Evolutionary conservation across 2,329 filamentous ascomycete species (phyloP).

Genomic region (Endothia cerciana): DNA sequence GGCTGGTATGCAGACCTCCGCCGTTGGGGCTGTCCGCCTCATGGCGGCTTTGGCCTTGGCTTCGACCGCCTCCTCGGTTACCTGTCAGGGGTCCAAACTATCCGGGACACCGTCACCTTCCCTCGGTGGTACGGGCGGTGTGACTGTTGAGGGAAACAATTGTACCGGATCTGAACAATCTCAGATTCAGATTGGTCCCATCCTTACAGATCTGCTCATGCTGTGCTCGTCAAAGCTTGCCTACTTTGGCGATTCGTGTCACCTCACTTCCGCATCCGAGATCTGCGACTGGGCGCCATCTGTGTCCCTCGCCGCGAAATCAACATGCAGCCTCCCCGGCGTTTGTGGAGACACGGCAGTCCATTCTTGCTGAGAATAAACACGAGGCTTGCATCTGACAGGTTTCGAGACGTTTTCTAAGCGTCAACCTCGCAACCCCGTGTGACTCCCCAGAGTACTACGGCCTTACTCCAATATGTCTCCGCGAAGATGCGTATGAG

Average conservation of each 20-base stretch:
- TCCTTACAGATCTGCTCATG: conserved; percentile 27
- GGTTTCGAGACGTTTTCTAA: conserved; percentile 28
- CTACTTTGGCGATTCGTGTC: conserved; percentile 42
- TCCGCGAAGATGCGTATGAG: conserved; percentile 2
- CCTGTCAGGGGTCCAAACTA: conserved; percentile 77
- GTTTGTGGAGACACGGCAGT: conserved; percentile 16
- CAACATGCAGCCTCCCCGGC: conserved; percentile 26
- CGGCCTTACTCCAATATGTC: conserved; percentile 33
- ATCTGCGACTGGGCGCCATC: conserved; percentile 25
- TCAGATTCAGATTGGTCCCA: conserved; percentile 15
- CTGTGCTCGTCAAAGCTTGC: conserved; percentile 45
- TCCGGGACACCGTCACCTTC: conserved; percentile 85
- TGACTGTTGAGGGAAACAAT: conserved; percentile 51
- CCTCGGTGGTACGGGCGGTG: conserved; percentile 73
- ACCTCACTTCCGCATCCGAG: conserved; percentile 29
- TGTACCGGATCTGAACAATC: conserved; percentile 20
- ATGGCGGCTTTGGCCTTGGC: conserved; percentile 88
- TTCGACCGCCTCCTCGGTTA: conserved; percentile 88
- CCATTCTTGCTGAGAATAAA: conserved; percentile 4
- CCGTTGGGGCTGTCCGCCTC: conserved; percentile 87
- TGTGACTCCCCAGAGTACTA: conserved; percentile 27
- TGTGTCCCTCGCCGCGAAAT: conserved; percentile 26
- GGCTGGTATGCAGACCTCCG: conserved; percentile 90
- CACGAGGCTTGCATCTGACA: conserved; percentile 34
- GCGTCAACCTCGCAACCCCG: conserved; percentile 8